A percentile compares a stretch with the other conserved stretches of the same genome.
phyloP scores from a whole-genome alignment of 139 green algal species.

The Monoraphidium neglectum region DNA sequence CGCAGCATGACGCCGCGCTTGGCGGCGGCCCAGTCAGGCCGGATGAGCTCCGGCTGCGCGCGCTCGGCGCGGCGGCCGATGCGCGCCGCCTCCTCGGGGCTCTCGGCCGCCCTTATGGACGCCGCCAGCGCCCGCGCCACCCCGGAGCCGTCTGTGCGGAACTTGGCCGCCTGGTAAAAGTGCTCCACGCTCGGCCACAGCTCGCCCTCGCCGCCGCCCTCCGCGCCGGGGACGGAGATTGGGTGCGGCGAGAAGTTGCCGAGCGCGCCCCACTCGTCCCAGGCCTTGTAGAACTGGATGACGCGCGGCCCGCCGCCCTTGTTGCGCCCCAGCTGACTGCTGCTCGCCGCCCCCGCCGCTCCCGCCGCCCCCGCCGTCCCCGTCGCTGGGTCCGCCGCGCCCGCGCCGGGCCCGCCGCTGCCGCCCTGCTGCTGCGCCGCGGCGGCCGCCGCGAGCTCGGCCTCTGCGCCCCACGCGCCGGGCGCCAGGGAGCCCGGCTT shows the following conservation, averaged over 20 bases:
- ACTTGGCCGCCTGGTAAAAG: conserved; percentile 93
- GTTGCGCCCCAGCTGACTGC: conserved; percentile 5
- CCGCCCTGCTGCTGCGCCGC: conserved; percentile 7
- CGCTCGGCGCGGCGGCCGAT: conserved; percentile 73
- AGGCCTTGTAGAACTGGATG: conserved; percentile 95
- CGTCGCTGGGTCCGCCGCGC: not conserved
- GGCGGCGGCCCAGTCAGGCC: conserved; percentile 74
- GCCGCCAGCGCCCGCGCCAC: conserved; percentile 58
- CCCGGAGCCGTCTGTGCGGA: conserved; percentile 39
- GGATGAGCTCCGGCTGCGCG: conserved; percentile 69
- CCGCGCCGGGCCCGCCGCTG: too few relatives aligned
- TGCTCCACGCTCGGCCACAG: conserved; percentile 88
- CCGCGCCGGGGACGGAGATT: conserved; percentile 68
- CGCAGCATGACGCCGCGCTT: conserved; percentile 88
- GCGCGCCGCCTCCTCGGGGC: conserved; percentile 89
- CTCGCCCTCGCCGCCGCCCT: not conserved
- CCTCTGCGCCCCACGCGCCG: not conserved
- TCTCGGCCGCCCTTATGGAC: conserved; percentile 65
- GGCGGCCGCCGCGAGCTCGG: not conserved
- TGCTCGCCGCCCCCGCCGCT: not conserved
- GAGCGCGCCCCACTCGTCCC: conserved; percentile 90
- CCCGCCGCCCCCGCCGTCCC: conserved; percentile 8
- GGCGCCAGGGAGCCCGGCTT: conserved; percentile 10
- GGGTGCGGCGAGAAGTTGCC: conserved; percentile 96
- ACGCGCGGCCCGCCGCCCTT: conserved; percentile 12